Evolutionary conservation across 257 asterid genomes (phyloP), one percentile per base, ranked within the genome.

Genomic region (Lycium barbarum): DNA sequence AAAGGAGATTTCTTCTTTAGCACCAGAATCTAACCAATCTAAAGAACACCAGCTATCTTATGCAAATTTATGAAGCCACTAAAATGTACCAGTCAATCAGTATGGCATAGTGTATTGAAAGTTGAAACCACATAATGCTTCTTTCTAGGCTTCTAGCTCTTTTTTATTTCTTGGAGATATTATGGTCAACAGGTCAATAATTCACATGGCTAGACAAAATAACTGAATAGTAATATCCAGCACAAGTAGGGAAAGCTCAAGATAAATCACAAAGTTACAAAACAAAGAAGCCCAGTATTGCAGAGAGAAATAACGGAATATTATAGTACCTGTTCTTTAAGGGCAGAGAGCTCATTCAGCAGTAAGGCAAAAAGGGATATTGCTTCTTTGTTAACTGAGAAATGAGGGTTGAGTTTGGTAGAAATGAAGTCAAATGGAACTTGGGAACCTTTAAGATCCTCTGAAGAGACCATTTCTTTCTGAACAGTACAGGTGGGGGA

Each of bases 381-480:
- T 62, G 90, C 84, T 36, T 59, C 80, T 79, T 43, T 85, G 66
- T 88, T 66, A 85, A 88, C 43, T 40, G 85, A 85, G 83, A 83
- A 85, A 17, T 82, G 82, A 17, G 81, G 90, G 88, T 83, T 83
- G 86, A 15, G 85, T 61, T 88, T 88, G 59, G 88, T 80, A 36
- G 83, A 10, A 65, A 88, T 43, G 33, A 88, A 88, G 1, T 51
- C 82, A 82, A 87, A 87, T 2, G 80, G 49, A 45, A 36, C 7
- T 10, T n/a, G 61, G 59, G 66, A 54, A 61, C 81, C 84, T 54
- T 43, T 36, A 13, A 47, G 70, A 12, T 38, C 84, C 43, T 70
- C 83, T 45, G 85, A 85, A 67, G 88, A 80, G 70, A 81, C 72
- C 59, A 73, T 65, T 55, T 83, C 79, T 55, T 26, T 80, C 17